Percentiles rank a stretch among this genome's conserved stretches.
phyloP scores from a whole-genome alignment of 805 yeast genomes.

The Spathaspora gorwiae region DNA sequence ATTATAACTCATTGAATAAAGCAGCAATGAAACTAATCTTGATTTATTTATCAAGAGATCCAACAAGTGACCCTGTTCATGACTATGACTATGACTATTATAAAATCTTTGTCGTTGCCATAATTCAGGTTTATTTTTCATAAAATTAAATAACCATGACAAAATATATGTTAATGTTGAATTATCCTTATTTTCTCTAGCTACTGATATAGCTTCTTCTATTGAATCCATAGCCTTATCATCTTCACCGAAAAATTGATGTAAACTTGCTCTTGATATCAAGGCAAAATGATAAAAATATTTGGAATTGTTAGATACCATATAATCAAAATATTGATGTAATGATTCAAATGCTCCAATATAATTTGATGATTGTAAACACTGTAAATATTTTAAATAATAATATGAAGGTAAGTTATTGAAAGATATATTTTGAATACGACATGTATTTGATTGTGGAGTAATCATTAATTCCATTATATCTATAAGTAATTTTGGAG shows the following conservation, averaged over 20 bases:
- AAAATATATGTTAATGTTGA: conserved; percentile 67
- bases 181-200: conserved; percentile 77
- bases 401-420: conserved; percentile 38
- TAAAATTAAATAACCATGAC: conserved; percentile 69
- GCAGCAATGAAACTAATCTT: conserved; percentile 42
- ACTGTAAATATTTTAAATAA: conserved; percentile 58
- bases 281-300: conserved; percentile 74
- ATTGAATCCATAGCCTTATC: conserved; percentile 72
- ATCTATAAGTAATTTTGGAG: conserved; percentile 40
- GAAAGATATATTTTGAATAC: conserved; percentile 27
- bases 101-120: conserved; percentile 44
- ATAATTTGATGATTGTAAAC: conserved; percentile 55
- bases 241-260: conserved; percentile 62
- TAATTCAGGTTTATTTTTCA: conserved; percentile 62
- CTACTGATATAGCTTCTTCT: conserved; percentile 83
- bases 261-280: conserved; percentile 65
- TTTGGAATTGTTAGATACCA: conserved; percentile 62
- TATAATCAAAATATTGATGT: conserved; percentile 68
- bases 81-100: conserved; percentile 21
- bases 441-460: conserved; percentile 32
- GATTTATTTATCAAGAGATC: conserved; percentile 57
- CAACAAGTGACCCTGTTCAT: conserved; percentile 60
- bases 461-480: conserved; percentile 46
- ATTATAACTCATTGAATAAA: conserved; percentile 60
- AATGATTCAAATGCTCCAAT: conserved; percentile 48